Conservation (phyloP, 768 basidiomycete species). For the Russula emetica region DNA sequence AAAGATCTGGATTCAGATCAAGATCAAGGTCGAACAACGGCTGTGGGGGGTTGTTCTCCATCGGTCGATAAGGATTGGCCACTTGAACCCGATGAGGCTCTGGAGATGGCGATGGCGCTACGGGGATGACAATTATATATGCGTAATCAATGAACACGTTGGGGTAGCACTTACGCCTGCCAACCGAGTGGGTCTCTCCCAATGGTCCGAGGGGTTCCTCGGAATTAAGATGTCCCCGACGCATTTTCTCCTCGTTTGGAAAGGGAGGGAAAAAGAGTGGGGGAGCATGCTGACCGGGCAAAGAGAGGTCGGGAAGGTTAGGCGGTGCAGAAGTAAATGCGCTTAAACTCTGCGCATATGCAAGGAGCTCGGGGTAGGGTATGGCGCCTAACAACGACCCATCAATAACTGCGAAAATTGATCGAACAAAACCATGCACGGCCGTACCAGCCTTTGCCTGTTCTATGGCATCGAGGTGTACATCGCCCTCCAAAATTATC, state of each 20-base stretch:
- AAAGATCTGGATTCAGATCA: conserved; percentile 81
- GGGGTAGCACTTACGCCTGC: conserved; percentile 50
- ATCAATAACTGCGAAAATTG: not conserved
- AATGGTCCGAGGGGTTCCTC: conserved; percentile 74
- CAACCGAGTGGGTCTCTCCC: conserved; percentile 80
- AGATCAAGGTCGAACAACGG: conserved; percentile 76
- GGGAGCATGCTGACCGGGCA: conserved; percentile 69
- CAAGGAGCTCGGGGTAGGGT: conserved; percentile 76
- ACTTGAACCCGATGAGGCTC: conserved; percentile 44
- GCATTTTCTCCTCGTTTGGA: conserved; percentile 90
- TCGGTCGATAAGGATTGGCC: conserved; percentile 67
- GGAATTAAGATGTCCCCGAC: conserved; percentile 71
- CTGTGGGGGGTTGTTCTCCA: conserved; percentile 55
- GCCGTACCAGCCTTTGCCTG: conserved; percentile 64
- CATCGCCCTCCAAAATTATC: conserved; percentile 71
- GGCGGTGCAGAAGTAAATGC: conserved; percentile 87
- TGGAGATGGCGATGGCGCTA: conserved; percentile 64
- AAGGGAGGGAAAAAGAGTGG: conserved; percentile 87
- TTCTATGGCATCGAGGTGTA: conserved; percentile 62
- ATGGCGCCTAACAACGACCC: conserved; percentile 52
- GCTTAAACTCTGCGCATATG: conserved; percentile 80
- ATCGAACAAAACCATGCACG: not conserved
- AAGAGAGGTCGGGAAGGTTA: conserved; percentile 71
- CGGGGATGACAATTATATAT: conserved; percentile 15
- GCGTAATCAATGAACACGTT: conserved; percentile 7